Evolutionary conservation across 345 rosid genomes (phyloP).

Genomic region (Microthlaspi erraticum): DNA sequence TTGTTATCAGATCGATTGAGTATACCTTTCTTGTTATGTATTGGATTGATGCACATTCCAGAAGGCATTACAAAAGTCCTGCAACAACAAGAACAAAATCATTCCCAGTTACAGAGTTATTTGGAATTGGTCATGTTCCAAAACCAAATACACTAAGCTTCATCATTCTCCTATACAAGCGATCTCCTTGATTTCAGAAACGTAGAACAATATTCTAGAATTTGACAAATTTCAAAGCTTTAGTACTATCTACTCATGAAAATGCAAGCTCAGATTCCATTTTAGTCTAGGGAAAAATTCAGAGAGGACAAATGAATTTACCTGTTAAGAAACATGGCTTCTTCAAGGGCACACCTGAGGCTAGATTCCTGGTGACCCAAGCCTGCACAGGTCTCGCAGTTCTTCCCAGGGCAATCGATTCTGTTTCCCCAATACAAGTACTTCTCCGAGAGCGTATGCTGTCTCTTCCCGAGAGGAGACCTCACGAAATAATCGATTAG

Average conservation of each 20-base stretch:
- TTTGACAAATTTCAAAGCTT: conserved; percentile 12
- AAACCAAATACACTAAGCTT: not conserved
- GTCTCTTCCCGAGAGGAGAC: conserved; percentile 42
- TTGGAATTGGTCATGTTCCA: not conserved
- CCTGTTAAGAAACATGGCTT: conserved; percentile 90
- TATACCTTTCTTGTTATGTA: conserved; percentile 81
- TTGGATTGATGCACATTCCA: conserved; percentile 90
- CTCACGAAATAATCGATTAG: conserved; percentile 43
- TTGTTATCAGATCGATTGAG: conserved; percentile 60
- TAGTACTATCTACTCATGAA: not conserved
- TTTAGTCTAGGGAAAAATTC: not conserved
- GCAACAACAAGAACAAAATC: conserved; percentile 42
- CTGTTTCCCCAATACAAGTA: conserved; percentile 94
- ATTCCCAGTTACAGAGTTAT: not conserved
- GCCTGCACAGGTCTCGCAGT: conserved; percentile 87
- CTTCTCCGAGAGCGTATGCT: conserved; percentile 71
- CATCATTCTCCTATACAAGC: not conserved
- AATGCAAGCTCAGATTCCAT: not conserved
- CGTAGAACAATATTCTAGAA: not conserved
- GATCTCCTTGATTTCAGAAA: not conserved
- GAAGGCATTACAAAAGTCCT: conserved; percentile 99
- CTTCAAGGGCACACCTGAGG: conserved; percentile 97
- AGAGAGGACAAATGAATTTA: conserved; percentile 21
- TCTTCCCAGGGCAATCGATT: conserved; percentile 97
- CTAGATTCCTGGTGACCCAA: conserved; percentile 98